phyloP scores from a whole-genome alignment of 352 stramenopile genomes.

The Phytophthora agathidicida region DNA sequence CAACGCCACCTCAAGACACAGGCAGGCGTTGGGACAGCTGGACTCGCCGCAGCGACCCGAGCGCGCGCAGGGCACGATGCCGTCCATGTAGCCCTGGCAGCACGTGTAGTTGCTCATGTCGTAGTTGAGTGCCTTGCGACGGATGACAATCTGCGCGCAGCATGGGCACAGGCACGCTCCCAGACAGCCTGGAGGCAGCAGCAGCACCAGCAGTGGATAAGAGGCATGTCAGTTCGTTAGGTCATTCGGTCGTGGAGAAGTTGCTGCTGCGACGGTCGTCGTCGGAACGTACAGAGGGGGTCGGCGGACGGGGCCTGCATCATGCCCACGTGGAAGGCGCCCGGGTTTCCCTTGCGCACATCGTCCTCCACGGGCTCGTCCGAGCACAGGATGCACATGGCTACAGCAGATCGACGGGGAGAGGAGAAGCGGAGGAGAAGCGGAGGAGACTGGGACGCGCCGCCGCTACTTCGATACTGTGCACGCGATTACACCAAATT shows the following conservation, averaged over 20 bases:
- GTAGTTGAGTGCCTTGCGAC: conserved; percentile 90
- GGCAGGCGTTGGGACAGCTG: conserved; percentile 87
- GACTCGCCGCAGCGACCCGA: conserved; percentile 88
- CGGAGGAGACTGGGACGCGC: background rate
- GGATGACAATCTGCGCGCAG: conserved; percentile 91
- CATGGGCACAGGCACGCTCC: conserved; percentile 84
- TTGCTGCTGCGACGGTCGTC: background rate
- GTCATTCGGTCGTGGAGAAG: too few species aligned
- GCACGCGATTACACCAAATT: background rate
- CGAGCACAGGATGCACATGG: conserved; percentile 77
- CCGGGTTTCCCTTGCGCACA: conserved; percentile 68
- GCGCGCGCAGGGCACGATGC: conserved; percentile 86
- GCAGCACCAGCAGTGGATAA: background rate
- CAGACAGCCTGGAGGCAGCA: conserved; percentile 51
- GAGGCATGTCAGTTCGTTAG: conserved; percentile 11
- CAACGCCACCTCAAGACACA: conserved; percentile 85
- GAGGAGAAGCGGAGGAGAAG: background rate
- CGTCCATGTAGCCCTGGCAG: conserved; percentile 94
- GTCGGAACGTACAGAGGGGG: conserved; percentile 74
- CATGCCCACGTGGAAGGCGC: conserved; percentile 88
- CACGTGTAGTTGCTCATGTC: conserved; percentile 94
- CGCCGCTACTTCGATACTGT: conserved; percentile 12
- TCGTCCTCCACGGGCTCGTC: conserved; percentile 71
- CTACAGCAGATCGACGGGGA: background rate
- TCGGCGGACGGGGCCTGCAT: conserved; percentile 85